Base-by-base conservation (phyloP, 805 yeast species). In the Kazachstania africana region DNA sequence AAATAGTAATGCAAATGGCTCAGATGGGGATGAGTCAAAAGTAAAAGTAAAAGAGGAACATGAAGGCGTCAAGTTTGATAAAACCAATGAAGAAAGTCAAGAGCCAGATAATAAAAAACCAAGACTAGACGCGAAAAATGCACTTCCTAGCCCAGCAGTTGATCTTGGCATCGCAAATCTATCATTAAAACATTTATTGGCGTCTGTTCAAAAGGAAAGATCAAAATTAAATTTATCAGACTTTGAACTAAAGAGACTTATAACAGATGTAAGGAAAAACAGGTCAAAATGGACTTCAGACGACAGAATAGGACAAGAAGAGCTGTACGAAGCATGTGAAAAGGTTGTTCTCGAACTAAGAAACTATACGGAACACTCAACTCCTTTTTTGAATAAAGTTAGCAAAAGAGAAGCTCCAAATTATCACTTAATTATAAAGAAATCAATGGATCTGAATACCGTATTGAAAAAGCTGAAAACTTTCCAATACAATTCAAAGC, bases 211-310 rank as follows among this genome's bases (percentile, higher is more conserved):
- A 40, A 72, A 70, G 16, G 74, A 79, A 36, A 71, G 95, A 45
- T 82, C 83, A n/a, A 70, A 72, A 37, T 61, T 88, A 34, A 64
- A 66, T 13, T 62, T 91, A 20, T 75, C 83, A 8, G 97, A 88
- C 47, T 63, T 71, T 34, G 97, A 91, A 51, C 68, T 91, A 34
- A 72, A 88, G 37, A 79, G 79, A 37, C 63, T 91, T 39, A 78
- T 91, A 33, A 71, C 82, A 68, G 98, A 91, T 50, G 97, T 91
- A 8, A 68, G 96, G 30, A 91, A 87, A 46, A 88, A 87, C 50
- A 65, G 97, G 36, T 93, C 97, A 0, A 91, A 91, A 57, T 91
- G 98, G 99, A 93, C 96, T 6, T 82, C 82, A 36, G 96, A 91
- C 50, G 94, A 87, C 36, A 68, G 81, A 38, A 76, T 91, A 27